Evolutionary conservation across 2,329 filamentous ascomycete species (phyloP).

Genomic region (Diaporthe batatas): DNA sequence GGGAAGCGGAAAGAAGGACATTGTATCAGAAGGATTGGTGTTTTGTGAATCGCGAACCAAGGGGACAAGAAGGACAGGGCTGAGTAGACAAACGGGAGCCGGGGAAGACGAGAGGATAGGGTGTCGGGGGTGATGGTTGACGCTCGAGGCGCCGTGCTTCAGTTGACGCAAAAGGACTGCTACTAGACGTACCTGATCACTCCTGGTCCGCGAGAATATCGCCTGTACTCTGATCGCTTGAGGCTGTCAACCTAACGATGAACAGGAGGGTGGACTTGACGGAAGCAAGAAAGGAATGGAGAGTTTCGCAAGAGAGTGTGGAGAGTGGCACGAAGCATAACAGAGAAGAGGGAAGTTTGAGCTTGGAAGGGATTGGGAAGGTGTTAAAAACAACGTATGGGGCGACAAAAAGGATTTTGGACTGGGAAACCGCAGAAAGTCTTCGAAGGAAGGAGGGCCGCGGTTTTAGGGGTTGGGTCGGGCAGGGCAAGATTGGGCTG

Average conservation of each 20-base stretch:
- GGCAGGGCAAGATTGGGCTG: too few species aligned
- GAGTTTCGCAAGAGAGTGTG: background rate
- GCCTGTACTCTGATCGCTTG: too few species aligned
- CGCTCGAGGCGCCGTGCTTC: background rate
- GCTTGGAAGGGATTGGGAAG: too few species aligned
- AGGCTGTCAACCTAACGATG: background rate
- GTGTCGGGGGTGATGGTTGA: too few species aligned
- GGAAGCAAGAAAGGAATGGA: background rate
- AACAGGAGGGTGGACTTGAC: too few species aligned
- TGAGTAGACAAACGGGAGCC: background rate
- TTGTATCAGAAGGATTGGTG: too few species aligned
- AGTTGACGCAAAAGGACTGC: background rate
- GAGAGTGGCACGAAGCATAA: background rate
- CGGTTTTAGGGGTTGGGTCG: background rate
- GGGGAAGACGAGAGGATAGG: background rate
- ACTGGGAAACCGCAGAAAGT: rapidly evolving
- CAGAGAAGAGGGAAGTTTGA: too few species aligned
- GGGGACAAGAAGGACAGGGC: too few species aligned
- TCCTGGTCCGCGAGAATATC: background rate
- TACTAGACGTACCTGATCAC: background rate
- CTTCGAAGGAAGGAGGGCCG: background rate
- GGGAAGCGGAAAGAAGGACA: too few species aligned
- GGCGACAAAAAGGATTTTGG: rapidly evolving
- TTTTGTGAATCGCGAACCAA: too few species aligned
- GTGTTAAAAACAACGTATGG: rapidly evolving